These are phyloP conservation scores for Elongisporangium senticosum DNA, from an alignment of 352 stramenopile species.

Conservation along the genomic window DNA sequence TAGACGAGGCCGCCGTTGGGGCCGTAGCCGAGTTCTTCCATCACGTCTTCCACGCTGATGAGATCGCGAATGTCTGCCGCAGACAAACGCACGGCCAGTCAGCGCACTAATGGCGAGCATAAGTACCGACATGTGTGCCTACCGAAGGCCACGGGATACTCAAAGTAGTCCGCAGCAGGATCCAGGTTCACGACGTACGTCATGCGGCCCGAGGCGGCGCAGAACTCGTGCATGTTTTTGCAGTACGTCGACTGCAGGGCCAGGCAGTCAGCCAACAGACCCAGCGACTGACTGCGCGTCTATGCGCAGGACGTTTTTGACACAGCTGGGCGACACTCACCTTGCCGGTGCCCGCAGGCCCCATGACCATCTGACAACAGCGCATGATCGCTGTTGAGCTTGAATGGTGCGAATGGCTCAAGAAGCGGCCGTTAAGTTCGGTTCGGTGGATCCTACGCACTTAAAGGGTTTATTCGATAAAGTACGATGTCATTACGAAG, in stretches of 20 bases:
- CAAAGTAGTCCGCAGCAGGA: constrained; percentile 89
- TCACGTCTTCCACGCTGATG: constrained; percentile 95
- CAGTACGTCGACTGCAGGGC: constrained; percentile 88
- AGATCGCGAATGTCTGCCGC: constrained; percentile 91
- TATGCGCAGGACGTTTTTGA: background rate
- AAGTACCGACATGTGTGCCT: constrained; percentile 11
- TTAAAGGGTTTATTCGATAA: background rate
- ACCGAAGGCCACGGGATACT: constrained; percentile 88
- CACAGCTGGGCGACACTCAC: constrained; percentile 15
- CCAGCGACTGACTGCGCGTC: too few relatives aligned
- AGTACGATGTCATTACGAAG: background rate
- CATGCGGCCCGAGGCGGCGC: constrained; percentile 73
- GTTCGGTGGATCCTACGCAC: background rate
- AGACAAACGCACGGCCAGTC: background rate
- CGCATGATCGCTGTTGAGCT: constrained; percentile 42
- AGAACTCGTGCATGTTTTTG: constrained; percentile 92
- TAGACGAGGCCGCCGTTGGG: constrained; percentile 98
- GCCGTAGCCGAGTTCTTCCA: constrained; percentile 96
- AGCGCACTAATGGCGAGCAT: constrained; percentile 2
- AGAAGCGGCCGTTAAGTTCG: background rate
- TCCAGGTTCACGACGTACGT: constrained; percentile 97
- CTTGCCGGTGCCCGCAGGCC: constrained; percentile 89
- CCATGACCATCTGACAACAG: constrained; percentile 90
- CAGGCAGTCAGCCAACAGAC: background rate
- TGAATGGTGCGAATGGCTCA: background rate